Evolutionary conservation across 2,329 filamentous ascomycete genomes (phyloP), one percentile per base, ranked within the genome.

Genomic region (Sporothrix variecibatus): DNA sequence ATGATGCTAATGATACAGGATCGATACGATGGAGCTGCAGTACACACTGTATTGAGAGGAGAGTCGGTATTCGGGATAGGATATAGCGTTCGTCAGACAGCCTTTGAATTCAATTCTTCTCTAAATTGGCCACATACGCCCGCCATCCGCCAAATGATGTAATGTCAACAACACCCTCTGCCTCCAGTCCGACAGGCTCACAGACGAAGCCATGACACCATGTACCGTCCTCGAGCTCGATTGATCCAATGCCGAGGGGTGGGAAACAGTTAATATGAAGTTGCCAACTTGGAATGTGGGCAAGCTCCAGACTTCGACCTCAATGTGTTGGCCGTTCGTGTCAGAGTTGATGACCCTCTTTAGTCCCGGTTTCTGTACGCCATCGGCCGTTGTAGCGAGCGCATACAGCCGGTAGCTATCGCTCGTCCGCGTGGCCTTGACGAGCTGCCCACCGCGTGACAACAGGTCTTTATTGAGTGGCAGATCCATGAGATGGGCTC

Each of bases 161-260:
- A 28, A 83, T 81, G 31, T 83, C 82, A 0, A 72, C 73, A 0
- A 81, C 81, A 40, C 74, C 77, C 0, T 77, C 75, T 53, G 51
- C 23, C 8, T 56, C 51, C 1, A 83, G 72, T 0, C 81, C 82
- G 3, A 77, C 72, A 1, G 81, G 81, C 74, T 84, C 82, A 53
- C 83, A 84, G 1, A 84, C 78, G 60, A 84, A 82, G 0, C 82
- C 82, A 17, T 74, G 78, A 5, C 81, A 77, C 82, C 82, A 83
- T 6, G 77, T 76, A 1, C 80, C 80, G 53, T 82, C 78, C 0
- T 68, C 51, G 0, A 84, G 78, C 76, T 84, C 81, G 15, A 84
- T 71, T 0, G 79, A 80, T 1, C 83, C 83, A 7, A 84, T 79
- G 5, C 78, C 80, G 0, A 84, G 78, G 82, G 83, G 4, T 79